These are phyloP conservation scores for Beauveria varroae DNA, from an alignment of 2,329 filamentous ascomycete species.

Conservation along the genomic window DNA sequence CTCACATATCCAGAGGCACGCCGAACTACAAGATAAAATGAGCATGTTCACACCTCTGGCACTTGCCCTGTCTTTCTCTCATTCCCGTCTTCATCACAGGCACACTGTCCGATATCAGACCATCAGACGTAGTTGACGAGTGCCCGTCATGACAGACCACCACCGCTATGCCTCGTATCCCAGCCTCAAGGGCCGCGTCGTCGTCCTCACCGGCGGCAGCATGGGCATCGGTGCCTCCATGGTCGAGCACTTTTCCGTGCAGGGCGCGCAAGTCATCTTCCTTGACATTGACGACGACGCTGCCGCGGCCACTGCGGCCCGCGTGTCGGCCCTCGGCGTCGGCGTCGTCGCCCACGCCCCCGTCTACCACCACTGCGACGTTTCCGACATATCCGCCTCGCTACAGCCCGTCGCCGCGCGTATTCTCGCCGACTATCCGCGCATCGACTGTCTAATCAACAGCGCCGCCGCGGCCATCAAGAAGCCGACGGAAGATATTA, in stretches of 20 bases:
- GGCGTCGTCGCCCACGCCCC: constrained; percentile 19
- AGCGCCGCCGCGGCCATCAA: constrained; percentile 55
- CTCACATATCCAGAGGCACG: neutral
- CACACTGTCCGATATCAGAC: no score
- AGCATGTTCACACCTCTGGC: neutral
- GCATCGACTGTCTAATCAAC: constrained; percentile 80
- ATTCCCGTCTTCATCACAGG: neutral
- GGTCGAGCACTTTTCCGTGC: constrained; percentile 30
- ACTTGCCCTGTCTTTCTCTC: no score
- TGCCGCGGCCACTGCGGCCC: constrained; percentile 21
- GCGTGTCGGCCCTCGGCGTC: constrained; percentile 10
- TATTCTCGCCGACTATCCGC: constrained; percentile 27
- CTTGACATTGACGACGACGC: constrained; percentile 26
- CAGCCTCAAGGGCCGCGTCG: constrained; percentile 26
- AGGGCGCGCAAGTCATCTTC: constrained; percentile 32
- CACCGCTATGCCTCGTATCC: constrained; percentile 23
- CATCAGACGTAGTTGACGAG: no score
- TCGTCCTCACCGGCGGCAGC: constrained; percentile 33
- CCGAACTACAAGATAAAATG: neutral
- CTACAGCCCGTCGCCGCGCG: constrained; percentile 24
- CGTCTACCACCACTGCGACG: constrained; percentile 30
- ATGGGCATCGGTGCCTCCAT: constrained; percentile 33
- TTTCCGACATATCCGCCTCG: constrained; percentile 23
- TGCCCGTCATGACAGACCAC: neutral
- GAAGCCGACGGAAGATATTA: constrained; percentile 22